Base-by-base conservation (phyloP, 2,329 filamentous ascomycete genomes). In the Gnomoniopsis sp. region DNA sequence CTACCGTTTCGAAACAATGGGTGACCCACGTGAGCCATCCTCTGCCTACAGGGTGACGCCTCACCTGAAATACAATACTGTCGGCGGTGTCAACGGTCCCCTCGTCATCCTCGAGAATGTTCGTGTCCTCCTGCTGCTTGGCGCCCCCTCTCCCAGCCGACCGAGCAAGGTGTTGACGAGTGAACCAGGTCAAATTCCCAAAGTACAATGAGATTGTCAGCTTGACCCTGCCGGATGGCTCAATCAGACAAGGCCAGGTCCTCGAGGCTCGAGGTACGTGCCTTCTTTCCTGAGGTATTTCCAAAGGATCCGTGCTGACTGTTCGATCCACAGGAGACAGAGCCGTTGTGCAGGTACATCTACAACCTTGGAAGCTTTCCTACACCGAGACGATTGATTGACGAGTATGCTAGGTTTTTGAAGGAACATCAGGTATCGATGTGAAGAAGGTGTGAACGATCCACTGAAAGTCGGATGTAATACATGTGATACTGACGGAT, bases 21-120 rank as follows among this genome's bases (percentile, higher is more conserved):
- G 75, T 69, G 83, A 86, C 74, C 80, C 80, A 59, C 79, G 83
- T 71, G 81, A 83, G 68, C 53, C 59, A n/a, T 78, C 82, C 63
- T 82, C 81, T 61, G 83, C 82, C 64, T 86, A 85, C 75, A 83
- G 81, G 63, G 77, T 86, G 68, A 73, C 79, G 66, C 83, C 83
- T 61, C 77, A 82, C 69, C 76, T 98, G 77, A 88, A 89, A 71
- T 99, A 99, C 86, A 99, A 99, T 82, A 99, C 95, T 69, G 92
- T 99, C 73, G 91, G 92, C 72, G 93, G 93, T 81, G 88, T 99
- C 77, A 99, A 99, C 79, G 95, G 95, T 61, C 95, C 95, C 70
- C 85, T 99, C 76, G 95, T 99, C 72, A 93, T 99, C 72, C 85
- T 99, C 67, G 95, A 98, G 74, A 96, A 96, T 85, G 93, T 96